Evolutionary conservation across 2,329 filamentous ascomycete species (phyloP), one percentile per base, ranked within the genome.

Genomic region (Exophiala lecanii-corni): DNA sequence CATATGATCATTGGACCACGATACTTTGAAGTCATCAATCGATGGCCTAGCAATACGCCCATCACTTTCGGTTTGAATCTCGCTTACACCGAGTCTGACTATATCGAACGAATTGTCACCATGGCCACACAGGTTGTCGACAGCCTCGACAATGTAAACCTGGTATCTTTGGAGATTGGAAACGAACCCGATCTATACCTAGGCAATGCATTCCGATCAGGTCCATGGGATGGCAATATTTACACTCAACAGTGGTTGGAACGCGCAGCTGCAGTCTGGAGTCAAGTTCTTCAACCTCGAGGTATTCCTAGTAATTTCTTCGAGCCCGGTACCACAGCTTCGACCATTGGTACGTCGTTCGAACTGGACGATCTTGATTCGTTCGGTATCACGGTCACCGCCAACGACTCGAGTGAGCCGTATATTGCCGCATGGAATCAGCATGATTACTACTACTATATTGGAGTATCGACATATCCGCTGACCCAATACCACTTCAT

Each of bases 361-460:
- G 60, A 68, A 44, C 70, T 74, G 43, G 36, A 58, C 3, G 59
- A 68, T 43, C 58, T 75, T 31, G 57, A 65, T 21, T 37, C 57
- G 34, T 59, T 64, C 41, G 68, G 66, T 23, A 67, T 74, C 44
- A 59, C 61, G 33, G 53, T 57, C 5, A 50, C 56, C 9, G 58
- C 59, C 16, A 64, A 68, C 26, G 63, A 62, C 33, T 59, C 61
- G 21, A 56, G 58, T 25, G 23, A 50, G 17, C 35, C 41, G 13
- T 67, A 63, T 49, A 56, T 71, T 45, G 55, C 66, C 12, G 61
- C 59, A 19, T 75, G 71, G 71, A 75, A 74, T 49, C 71, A 75
- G 58, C 72, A 75, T 56, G 69, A 75, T 55, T 75, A 75, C 59
- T 73, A 69, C 54, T 74, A 74, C 53, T 74, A 71, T 55, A 66